A percentile compares a stretch with the other conserved stretches of the same genome.
These are phyloP conservation scores for Multifurca ochricompacta DNA, from an alignment of 768 basidiomycete species.

Conservation along the genomic window DNA sequence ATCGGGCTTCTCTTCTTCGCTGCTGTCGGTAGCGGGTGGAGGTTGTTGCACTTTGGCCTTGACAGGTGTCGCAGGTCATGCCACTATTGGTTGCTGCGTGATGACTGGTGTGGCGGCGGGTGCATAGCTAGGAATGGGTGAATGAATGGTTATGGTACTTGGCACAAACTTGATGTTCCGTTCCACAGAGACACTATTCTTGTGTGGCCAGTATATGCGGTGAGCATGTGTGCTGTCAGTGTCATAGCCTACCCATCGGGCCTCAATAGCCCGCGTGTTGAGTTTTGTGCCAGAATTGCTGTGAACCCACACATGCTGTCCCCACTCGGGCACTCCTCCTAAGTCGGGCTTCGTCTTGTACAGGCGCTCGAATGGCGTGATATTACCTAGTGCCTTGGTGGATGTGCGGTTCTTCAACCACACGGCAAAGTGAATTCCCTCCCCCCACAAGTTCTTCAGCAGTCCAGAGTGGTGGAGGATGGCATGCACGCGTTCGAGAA, in stretches of 20 bases:
- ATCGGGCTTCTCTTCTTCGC: too few species aligned
- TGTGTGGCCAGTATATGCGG: not conserved
- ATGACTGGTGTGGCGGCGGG: too few species aligned
- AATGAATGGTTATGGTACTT: too few species aligned
- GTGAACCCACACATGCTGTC: too few species aligned
- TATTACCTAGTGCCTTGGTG: not conserved
- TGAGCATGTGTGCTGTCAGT: not conserved
- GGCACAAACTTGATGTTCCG: not conserved
- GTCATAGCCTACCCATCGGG: not conserved
- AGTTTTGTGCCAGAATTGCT: too few species aligned
- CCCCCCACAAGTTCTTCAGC: constrained; percentile 8
- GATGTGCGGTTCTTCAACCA: constrained; percentile 4
- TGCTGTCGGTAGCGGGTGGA: too few species aligned
- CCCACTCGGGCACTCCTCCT: too few species aligned
- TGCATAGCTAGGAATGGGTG: too few species aligned
- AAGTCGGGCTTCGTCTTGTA: not conserved
- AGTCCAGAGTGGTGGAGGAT: not conserved
- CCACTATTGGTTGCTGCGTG: too few species aligned
- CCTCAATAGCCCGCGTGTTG: not conserved
- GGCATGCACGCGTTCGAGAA: constrained; percentile 1
- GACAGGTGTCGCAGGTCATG: too few species aligned
- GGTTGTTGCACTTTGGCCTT: too few species aligned
- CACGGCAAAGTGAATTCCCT: too few species aligned
- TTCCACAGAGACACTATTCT: constrained; percentile 2
- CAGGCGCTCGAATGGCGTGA: not conserved